Evolutionary conservation across 179 eudicot genomes (phyloP), one percentile per base, ranked within the genome.

Genomic region (Monotropa hypopitys): DNA sequence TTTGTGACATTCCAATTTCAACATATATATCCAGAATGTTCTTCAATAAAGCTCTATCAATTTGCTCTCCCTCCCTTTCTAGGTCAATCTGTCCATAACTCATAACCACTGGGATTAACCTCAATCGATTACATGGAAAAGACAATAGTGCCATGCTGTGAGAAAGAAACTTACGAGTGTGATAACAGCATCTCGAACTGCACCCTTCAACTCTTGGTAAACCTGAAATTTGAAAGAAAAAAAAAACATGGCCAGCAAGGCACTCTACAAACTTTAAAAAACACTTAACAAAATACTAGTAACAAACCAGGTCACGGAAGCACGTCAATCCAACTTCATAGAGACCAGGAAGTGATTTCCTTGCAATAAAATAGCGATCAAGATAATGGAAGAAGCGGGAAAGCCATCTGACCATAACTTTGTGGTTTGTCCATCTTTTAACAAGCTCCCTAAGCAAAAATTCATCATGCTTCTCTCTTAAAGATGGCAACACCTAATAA

Each of bases 1-100:
- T 88, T 65, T 78, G 83, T 71, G 89, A 89, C 91, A 86, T 88
- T 72, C 96, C 96, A 70, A 94, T 91, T 80, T 88, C 96, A 73
- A 90, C 96, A 88, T 83, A 92, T 68, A 94, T 87, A 68, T 86
- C 96, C 59, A 92, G 77, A 3, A 89, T 94, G 84, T 94, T 94
- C 85, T 92, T 94, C 50, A 94, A 75, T 26, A 94, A 84, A 57
- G 91, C 90, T 62, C 94, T 85, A 72, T 92, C 97, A 72, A 92
- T 88, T 81, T 89, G 96, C 73, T 84, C 96, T 76, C 97, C 96
- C 72, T 92, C 97, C 40, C 98, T 88, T 85, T 94, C 97, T 83
- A 78, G 83, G 63, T 87, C 86, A 85, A 90, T 92, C 97, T 92
- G 81, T 30, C 72, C 30, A 66, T 18, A 32, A 28, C 49, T 70